Evolutionary conservation across 805 yeast species (phyloP), one percentile per base, ranked within the genome.

Genomic region (Metschnikowia koreensis): DNA sequence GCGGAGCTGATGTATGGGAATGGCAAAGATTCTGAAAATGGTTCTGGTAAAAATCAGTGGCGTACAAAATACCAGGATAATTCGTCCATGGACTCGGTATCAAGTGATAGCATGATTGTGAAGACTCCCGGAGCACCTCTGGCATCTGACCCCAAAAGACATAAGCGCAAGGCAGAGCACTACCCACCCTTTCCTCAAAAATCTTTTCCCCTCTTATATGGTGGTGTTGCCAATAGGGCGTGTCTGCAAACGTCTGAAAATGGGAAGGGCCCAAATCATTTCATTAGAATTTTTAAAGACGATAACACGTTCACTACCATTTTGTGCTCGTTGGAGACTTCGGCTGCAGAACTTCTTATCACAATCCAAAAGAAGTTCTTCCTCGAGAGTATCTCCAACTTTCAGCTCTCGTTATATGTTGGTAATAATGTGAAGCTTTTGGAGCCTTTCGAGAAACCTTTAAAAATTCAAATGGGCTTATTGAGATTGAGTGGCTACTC

Each of bases 271-370:
- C 71, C 73, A 22, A 74, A 71, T 44, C 80, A 73, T 58, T 80
- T 76, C 54, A 73, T 93, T 22, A 82, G 96, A 54, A 84, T 93
- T 1, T 91, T 87, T 71, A 83, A 87, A 52, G 87, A 83, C 47
- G 96, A 89, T 52, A 92, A 90, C 60, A 87, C 91, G 10, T 89
- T 90, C 57, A 87, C 94, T 13, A 89, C 97, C 1, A 71, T 93
- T 17, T 82, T 91, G 13, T 86, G 96, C 63, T 82, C 93, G 0
- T 76, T 87, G 34, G 88, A 86, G 52, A 87, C 91, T 1, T 82
- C 93, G 0, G 88, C 90, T 0, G 78, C 82, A 7, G 96, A 90
- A 44, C 71, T 94, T 47, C 73, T 93, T 38, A 82, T 81, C 33
- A 77, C 81, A 44, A 80, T 90, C 26, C 88, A 87, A 56, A 82